Evolutionary conservation across 768 basidiomycete genomes (phyloP), one percentile per base, ranked within the genome.

Genomic region (Amanita subjunquillea): DNA sequence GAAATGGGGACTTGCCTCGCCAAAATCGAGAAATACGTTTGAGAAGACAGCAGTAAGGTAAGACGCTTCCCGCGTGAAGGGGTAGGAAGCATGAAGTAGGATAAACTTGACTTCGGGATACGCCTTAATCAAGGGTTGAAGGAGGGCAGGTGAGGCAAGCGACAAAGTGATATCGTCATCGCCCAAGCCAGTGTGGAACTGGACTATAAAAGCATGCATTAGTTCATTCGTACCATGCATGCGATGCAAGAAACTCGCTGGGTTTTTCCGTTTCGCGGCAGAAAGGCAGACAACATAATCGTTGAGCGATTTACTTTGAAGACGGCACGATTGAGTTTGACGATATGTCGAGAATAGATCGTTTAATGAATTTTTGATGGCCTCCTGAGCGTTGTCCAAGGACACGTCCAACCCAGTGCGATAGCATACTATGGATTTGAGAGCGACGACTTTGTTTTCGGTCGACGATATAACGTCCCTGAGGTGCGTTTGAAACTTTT

Each of bases 1-100:
- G 23, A 30, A 42, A 49, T 29, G 12, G 37, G 3, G 42, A 6
- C 59, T 27, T 50, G 77, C 78, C 69, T 86, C 84, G 38, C 88
- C 87, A 62, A 90, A 85, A 64, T 91, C 88, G 42, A 89, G 68
- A 59, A 76, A 89, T 9, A 88, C 87, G 56, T 90, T 90, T 47
- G 69, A 61, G 57, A 88, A 88, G 9, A 84, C 77, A 0, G 85
- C 70, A 0, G 85, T 72, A 47, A 91, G 73, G 63, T 90, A 91
- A 4, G 83, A 86, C 5, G 86, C 87, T 53, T 91, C 87, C 39
- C 82, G 76, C 3, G 80, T 85, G 62, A 76, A 89, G 0, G 88
- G 88, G 59, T 90, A 91, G n/a, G 81, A 74, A 3, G 85, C 74
- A 59, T 90, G 88, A 1, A 91, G 71, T 13, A 91, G 71, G 17